Evolutionary conservation across 2,329 filamentous ascomycete genomes (phyloP).

Genomic region (Penicillium sp.): DNA sequence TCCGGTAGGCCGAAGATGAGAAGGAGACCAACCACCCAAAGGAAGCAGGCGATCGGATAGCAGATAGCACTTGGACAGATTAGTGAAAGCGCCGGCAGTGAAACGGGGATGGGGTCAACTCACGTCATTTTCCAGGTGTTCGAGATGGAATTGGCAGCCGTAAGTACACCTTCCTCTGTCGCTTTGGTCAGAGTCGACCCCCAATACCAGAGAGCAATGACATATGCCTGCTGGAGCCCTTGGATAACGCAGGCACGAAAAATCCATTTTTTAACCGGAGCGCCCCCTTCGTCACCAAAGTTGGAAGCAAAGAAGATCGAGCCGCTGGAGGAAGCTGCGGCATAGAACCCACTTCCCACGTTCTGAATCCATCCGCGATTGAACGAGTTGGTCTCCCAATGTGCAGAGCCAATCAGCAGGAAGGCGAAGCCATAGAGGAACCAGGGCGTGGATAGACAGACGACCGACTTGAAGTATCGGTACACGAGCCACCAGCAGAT

Average conservation of each 20-base stretch:
- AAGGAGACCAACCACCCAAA: slow-evolving; percentile 56
- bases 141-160: slow-evolving; percentile 34
- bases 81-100: no score
- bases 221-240: slow-evolving; percentile 64
- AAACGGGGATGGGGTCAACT: no score
- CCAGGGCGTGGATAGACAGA: slow-evolving; percentile 59
- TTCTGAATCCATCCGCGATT: slow-evolving; percentile 57
- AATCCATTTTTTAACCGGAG: slow-evolving; percentile 62
- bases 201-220: slow-evolving; percentile 66
- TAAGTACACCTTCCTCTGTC: slow-evolving; percentile 43
- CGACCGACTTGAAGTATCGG: slow-evolving; percentile 56
- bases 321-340: slow-evolving; percentile 60
- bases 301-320: slow-evolving; percentile 66
- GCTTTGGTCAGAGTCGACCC: slow-evolving; percentile 53
- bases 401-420: slow-evolving; percentile 59
- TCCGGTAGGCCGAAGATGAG: slow-evolving; percentile 60
- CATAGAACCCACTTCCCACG: slow-evolving; percentile 60
- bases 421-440: slow-evolving; percentile 62
- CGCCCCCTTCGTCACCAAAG: slow-evolving; percentile 62
- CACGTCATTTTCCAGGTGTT: slow-evolving; percentile 47
- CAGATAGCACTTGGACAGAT: slow-evolving; percentile 50
- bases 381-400: slow-evolving; percentile 45
- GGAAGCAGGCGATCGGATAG: slow-evolving; percentile 55
- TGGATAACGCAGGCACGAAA: slow-evolving; percentile 65
- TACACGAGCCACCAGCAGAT: slow-evolving; percentile 63